These are phyloP conservation scores for Suillus sp. DNA, from an alignment of 768 basidiomycete genomes.

Conservation along the genomic window DNA sequence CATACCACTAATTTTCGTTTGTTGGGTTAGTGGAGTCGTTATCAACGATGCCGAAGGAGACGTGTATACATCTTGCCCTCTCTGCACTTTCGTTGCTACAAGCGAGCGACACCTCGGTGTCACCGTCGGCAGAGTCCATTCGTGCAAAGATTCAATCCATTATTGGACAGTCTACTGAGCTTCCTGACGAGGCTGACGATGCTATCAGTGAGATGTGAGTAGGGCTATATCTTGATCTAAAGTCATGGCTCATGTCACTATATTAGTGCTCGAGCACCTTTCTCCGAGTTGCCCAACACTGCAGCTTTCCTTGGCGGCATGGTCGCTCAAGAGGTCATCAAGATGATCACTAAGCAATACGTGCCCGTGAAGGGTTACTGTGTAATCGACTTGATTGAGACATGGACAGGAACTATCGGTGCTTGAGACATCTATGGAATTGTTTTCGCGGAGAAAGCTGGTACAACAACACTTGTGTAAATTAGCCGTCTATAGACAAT, in stretches of 20 bases:
- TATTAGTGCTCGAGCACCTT: slow-evolving; percentile 72
- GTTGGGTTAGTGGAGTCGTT: slow-evolving; percentile 11
- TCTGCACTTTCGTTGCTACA: slow-evolving; percentile 51
- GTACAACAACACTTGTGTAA: neutral
- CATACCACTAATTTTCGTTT: neutral
- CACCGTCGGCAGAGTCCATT: slow-evolving; percentile 53
- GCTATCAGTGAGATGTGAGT: slow-evolving; percentile 82
- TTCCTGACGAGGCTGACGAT: slow-evolving; percentile 58
- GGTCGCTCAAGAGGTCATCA: slow-evolving; percentile 95
- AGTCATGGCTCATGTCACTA: slow-evolving; percentile 5
- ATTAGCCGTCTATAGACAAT: neutral
- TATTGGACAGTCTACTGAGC: slow-evolving; percentile 48
- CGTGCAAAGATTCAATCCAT: slow-evolving; percentile 51
- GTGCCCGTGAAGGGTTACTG: slow-evolving; percentile 86
- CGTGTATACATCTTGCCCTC: slow-evolving; percentile 73
- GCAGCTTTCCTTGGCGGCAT: slow-evolving; percentile 93
- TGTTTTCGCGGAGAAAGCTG: neutral
- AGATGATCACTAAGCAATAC: slow-evolving; percentile 96
- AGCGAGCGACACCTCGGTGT: slow-evolving; percentile 30
- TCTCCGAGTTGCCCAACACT: slow-evolving; percentile 87
- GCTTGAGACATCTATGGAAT: slow-evolving; percentile 13
- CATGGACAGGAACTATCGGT: slow-evolving; percentile 64
- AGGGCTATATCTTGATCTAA: slow-evolving; percentile 1
- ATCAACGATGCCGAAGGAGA: slow-evolving; percentile 54
- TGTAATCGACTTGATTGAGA: slow-evolving; percentile 81